These are phyloP conservation scores for Aegilops bicornis DNA, from an alignment of 176 grass and related monocot species.

Conservation along the genomic window DNA sequence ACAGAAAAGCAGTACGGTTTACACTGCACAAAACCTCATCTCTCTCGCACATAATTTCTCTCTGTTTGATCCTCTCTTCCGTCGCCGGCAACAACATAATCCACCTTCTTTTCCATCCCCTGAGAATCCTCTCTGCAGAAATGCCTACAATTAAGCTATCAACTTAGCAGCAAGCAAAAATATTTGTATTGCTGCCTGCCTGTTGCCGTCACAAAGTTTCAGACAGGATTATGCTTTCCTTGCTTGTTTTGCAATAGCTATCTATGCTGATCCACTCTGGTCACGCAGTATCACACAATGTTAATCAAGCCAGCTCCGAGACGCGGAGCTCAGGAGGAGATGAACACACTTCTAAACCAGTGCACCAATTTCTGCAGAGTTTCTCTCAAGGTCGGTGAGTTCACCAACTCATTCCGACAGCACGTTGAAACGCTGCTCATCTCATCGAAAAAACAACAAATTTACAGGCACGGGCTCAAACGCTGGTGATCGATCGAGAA, in stretches of 20 bases:
- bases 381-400: slow-evolving; percentile 25
- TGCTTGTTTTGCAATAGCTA: background rate
- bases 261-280: background rate
- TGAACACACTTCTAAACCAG: slow-evolving; percentile 40
- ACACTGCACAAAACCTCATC: no score
- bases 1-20: no score
- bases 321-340: slow-evolving; percentile 55
- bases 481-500: slow-evolving; percentile 54
- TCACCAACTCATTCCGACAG: slow-evolving; percentile 1
- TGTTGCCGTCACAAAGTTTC: background rate
- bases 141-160: background rate
- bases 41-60: no score
- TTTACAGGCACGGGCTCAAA: slow-evolving; percentile 48
- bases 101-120: background rate
- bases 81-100: no score
- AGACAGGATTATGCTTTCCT: background rate
- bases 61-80: no score
- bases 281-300: slow-evolving; percentile 30
- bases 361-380: slow-evolving; percentile 35
- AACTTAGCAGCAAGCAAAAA: background rate
- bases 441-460: background rate
- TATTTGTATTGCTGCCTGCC: background rate
- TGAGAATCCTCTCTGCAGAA: background rate
- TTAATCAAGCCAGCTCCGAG: slow-evolving; percentile 47
- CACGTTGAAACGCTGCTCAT: background rate